phyloP scores from a whole-genome alignment of 2,329 filamentous ascomycete species.

The Diaporthe sp. region DNA sequence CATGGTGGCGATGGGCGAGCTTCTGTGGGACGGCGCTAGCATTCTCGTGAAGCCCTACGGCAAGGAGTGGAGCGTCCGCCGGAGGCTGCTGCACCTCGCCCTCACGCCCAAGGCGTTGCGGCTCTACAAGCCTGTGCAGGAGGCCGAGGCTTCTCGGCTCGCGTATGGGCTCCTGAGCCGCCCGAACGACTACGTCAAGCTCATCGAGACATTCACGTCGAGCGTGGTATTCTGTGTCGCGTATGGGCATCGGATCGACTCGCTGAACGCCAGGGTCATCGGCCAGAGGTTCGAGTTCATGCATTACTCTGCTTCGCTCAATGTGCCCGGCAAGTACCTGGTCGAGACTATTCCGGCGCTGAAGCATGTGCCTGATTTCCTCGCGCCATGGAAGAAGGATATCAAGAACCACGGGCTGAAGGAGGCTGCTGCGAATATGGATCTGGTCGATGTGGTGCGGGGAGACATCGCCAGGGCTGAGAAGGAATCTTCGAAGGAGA shows the following conservation, averaged over 20 bases:
- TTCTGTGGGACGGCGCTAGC: constrained; percentile 55
- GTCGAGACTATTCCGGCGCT: constrained; percentile 61
- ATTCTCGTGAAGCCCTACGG: constrained; percentile 64
- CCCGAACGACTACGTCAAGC: constrained; percentile 58
- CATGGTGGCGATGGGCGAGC: constrained; percentile 45
- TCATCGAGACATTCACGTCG: constrained; percentile 62
- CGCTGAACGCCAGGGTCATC: constrained; percentile 61
- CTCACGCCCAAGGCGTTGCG: constrained; percentile 59
- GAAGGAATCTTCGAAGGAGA: constrained; percentile 45
- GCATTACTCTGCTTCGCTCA: constrained; percentile 61
- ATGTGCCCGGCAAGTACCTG: constrained; percentile 60
- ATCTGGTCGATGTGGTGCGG: constrained; percentile 56
- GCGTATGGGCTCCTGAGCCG: constrained; percentile 56
- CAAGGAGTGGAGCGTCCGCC: constrained; percentile 59
- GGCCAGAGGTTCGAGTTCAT: constrained; percentile 62
- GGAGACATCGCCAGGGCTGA: constrained; percentile 54
- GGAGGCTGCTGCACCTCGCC: constrained; percentile 58
- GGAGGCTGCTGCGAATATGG: constrained; percentile 58
- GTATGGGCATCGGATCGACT: constrained; percentile 65
- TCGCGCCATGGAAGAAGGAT: constrained; percentile 64
- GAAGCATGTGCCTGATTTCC: constrained; percentile 57
- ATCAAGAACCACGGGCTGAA: constrained; percentile 54
- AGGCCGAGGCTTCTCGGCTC: constrained; percentile 62
- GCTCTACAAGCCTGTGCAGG: constrained; percentile 63
- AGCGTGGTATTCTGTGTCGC: constrained; percentile 65